A percentile compares a stretch with the other conserved stretches of the same genome.
Conservation (phyloP, 768 basidiomycete genomes). For the Hygrophoropsis aurantiaca region DNA sequence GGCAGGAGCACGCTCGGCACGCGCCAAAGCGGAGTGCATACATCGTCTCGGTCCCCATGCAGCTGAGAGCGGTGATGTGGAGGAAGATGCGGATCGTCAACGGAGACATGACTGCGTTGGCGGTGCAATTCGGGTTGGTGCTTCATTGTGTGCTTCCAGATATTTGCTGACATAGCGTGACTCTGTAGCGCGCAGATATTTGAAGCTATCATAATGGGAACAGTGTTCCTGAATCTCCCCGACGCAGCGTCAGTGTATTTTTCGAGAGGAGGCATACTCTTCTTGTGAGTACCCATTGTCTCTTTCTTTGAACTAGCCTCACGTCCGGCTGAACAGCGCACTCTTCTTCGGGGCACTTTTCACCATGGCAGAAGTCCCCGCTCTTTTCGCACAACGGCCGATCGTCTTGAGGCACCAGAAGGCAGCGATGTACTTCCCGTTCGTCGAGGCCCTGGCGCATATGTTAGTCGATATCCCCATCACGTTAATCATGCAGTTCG, state of each 20-base stretch:
- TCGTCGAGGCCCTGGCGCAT: constrained; percentile 44
- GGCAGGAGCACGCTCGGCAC: constrained; percentile 52
- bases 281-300: constrained; percentile 54
- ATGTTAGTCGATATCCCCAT: constrained; percentile 49
- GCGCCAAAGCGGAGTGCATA: constrained; percentile 45
- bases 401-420: constrained; percentile 43
- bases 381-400: constrained; percentile 44
- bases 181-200: constrained; percentile 37
- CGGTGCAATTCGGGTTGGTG: constrained; percentile 27
- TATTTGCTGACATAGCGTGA: constrained; percentile 1
- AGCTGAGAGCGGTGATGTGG: constrained; percentile 45
- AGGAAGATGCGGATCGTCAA: constrained; percentile 47
- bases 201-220: constrained; percentile 34
- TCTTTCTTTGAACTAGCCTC: constrained; percentile 5
- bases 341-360: constrained; percentile 59
- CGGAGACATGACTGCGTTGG: constrained; percentile 36
- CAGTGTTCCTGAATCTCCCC: constrained; percentile 46
- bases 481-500: constrained; percentile 30
- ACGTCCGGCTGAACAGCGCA: constrained; percentile 35
- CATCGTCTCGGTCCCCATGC: constrained; percentile 48
- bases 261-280: constrained; percentile 81
- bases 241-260: constrained; percentile 32
- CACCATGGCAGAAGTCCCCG: constrained; percentile 58
- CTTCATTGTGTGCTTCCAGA: constrained; percentile 12
- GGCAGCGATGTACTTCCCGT: constrained; percentile 52